Evolutionary conservation across 73 alveolate species (phyloP).

Genomic region (Tetrahymena thermophila): DNA sequence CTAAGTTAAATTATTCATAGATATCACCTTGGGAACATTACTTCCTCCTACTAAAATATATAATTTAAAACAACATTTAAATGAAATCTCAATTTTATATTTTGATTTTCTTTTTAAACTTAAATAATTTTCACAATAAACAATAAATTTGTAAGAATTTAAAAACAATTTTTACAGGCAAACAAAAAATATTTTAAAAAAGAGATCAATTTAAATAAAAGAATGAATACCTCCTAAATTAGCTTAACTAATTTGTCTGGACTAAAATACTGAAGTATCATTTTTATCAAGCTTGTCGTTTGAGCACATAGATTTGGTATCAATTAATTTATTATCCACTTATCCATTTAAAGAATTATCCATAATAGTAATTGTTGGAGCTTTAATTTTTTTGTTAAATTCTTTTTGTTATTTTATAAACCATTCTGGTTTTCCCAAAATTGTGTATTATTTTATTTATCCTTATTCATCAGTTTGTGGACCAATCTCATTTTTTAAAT

Average conservation of each 20-base stretch:
- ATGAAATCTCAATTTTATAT: background rate
- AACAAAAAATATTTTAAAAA: no score
- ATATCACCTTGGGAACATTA: background rate
- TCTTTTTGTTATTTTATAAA: background rate
- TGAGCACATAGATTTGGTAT: background rate
- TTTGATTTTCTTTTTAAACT: background rate
- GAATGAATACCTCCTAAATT: background rate
- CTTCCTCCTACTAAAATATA: background rate
- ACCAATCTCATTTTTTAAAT: background rate
- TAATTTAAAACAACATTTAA: background rate
- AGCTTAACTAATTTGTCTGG: background rate
- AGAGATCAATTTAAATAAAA: background rate
- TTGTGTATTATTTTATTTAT: background rate
- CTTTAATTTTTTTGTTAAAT: background rate
- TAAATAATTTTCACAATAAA: no score
- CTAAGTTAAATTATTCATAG: background rate
- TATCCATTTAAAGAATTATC: background rate
- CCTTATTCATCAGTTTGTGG: background rate
- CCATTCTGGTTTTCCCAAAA: background rate
- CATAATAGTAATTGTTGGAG: background rate
- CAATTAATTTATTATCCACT: background rate
- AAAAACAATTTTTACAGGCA: no score
- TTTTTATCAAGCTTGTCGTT: background rate
- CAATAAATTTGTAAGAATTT: no score
- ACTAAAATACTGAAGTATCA: background rate